Evolutionary conservation across 2,329 filamentous ascomycete species (phyloP), one percentile per base, ranked within the genome.

Genomic region (Colletotrichum liaoningense): DNA sequence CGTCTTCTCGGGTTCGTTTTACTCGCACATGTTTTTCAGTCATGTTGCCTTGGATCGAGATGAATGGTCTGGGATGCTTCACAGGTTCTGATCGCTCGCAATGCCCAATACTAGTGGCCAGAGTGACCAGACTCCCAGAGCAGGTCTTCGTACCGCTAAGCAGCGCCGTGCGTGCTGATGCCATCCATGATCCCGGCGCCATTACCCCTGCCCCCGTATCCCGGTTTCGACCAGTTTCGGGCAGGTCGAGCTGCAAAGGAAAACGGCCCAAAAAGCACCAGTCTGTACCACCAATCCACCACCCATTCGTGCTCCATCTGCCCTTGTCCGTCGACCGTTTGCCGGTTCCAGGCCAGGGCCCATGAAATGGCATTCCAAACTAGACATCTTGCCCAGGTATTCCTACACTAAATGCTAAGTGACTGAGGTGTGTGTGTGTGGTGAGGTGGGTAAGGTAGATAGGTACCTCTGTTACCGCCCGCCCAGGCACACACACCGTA

Each of bases 191-290:
- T 42, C 70, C 52, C 4, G 60, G 70, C 35, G 33, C 62, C 56
- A 28, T 26, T 56, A 28, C 22, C 67, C 71, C 66, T 65, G 67
- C 38, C 57, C 52, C 54, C 54, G 42, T 42, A 70, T 73, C 67
- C 67, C 28, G 67, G 71, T 70, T 70, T 66, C 56, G 67, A 65
- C 71, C 67, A 66, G 60, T 73, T 73, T 71, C 56, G 67, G 67
- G 67, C 67, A 73, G 60, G 71, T 73, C 38, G 55, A 59, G 26
- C 28, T 64, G 55, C 60, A 49, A 69, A 26, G 58, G 58, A 59
- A 68, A 63, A 63, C 59, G 46, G 59, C 54, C 52, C 59, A 33
- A 26, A 63, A 52, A 63, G 35, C 35, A 38, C 35, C 35, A 38
- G 35, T 38, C 35, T 38, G 35, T 14, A 38, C 35, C 35, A 38